These are phyloP conservation scores for Hibiscus trionum DNA, from an alignment of 345 rosid genomes.

Conservation along the genomic window DNA sequence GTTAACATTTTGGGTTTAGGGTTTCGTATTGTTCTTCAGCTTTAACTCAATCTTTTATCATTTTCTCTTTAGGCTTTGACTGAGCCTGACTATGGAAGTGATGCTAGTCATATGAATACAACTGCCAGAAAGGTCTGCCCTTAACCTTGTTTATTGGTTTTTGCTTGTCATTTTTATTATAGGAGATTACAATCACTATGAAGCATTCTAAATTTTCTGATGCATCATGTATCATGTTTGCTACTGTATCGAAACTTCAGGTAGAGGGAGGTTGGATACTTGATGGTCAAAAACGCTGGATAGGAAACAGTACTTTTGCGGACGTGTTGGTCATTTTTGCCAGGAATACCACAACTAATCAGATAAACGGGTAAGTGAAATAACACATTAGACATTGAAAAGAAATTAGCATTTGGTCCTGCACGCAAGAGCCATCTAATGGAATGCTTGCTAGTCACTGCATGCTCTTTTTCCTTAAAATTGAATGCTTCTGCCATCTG, in stretches of 20 bases:
- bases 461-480: background rate
- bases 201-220: slow-evolving; percentile 3
- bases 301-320: slow-evolving; percentile 94
- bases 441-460: background rate
- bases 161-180: background rate
- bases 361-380: slow-evolving; percentile 72
- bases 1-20: background rate
- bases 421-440: background rate
- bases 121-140: slow-evolving; percentile 72
- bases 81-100: slow-evolving; percentile 94
- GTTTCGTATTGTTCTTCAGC: slow-evolving; percentile 5
- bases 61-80: slow-evolving; percentile 62
- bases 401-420: background rate
- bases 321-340: slow-evolving; percentile 80
- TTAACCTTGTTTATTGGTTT: background rate
- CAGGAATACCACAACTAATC: slow-evolving; percentile 66
- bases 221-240: background rate
- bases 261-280: slow-evolving; percentile 88
- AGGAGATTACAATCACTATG: background rate
- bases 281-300: slow-evolving; percentile 95
- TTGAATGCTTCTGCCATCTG: slow-evolving; percentile 9
- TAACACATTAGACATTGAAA: no score
- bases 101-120: slow-evolving; percentile 77
- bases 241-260: slow-evolving; percentile 20
- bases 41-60: background rate